phyloP scores from a whole-genome alignment of 768 basidiomycete species.

The Phaeolepiota aurea region DNA sequence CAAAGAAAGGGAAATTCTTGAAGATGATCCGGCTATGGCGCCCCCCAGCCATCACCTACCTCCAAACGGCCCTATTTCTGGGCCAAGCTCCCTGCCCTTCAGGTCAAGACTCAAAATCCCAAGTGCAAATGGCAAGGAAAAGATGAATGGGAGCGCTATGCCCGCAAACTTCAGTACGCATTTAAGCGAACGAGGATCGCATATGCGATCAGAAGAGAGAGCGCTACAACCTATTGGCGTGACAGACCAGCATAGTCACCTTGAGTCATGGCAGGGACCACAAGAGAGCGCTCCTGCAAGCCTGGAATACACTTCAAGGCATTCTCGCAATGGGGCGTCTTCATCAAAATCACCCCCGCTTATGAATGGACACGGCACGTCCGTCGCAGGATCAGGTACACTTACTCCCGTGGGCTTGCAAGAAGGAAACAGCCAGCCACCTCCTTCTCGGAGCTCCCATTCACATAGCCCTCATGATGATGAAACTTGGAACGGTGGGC shows the following conservation, averaged over 20 bases:
- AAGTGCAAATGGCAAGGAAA: slow-evolving; percentile 23
- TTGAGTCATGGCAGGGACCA: background rate
- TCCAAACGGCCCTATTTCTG: slow-evolving; percentile 13
- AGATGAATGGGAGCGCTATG: slow-evolving; percentile 18
- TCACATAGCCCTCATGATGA: slow-evolving; percentile 12
- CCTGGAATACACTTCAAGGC: background rate
- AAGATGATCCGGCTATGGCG: slow-evolving; percentile 38
- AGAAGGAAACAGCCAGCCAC: slow-evolving; percentile 10
- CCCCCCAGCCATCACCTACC: slow-evolving; percentile 17
- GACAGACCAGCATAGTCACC: background rate
- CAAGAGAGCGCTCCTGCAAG: background rate
- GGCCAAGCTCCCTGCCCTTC: slow-evolving; percentile 7
- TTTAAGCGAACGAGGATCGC: too few relatives aligned
- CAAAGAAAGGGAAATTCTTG: slow-evolving; percentile 34
- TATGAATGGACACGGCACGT: slow-evolving; percentile 14
- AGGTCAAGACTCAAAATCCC: slow-evolving; percentile 32
- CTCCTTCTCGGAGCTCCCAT: slow-evolving; percentile 10
- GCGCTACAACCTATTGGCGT: background rate
- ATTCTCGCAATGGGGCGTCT: background rate
- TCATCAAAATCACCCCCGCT: slow-evolving; percentile 12
- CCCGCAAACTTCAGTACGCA: background rate
- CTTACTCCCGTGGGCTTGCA: slow-evolving; percentile 13
- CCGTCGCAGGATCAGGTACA: slow-evolving; percentile 13
- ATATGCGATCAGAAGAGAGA: background rate
- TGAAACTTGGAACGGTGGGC: slow-evolving; percentile 20